A percentile compares a stretch with the other conserved stretches of the same genome.
Evolutionary conservation across 2,329 filamentous ascomycete genomes (phyloP).

Genomic region (Fusarium sp.): DNA sequence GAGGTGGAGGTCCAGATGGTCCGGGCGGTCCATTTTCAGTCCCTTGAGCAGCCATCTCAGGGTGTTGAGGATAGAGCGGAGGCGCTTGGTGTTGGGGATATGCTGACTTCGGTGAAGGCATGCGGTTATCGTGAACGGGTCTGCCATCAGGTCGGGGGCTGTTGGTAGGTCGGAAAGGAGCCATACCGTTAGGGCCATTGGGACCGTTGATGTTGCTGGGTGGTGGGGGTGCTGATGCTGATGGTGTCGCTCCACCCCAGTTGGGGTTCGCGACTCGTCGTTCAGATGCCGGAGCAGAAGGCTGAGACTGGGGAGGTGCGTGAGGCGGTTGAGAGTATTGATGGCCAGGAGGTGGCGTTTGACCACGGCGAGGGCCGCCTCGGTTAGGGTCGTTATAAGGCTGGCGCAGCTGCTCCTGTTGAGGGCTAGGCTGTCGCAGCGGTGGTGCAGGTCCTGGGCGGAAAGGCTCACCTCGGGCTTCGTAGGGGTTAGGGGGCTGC

Average conservation of each 20-base stretch:
- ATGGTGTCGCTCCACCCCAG: slow-evolving; percentile 68
- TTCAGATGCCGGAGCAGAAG: slow-evolving; percentile 62
- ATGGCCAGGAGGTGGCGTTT: slow-evolving; percentile 59
- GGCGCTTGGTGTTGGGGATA: slow-evolving; percentile 81
- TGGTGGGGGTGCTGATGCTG: slow-evolving; percentile 56
- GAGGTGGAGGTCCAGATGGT: slow-evolving; percentile 47
- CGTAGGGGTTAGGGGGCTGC: slow-evolving; percentile 84
- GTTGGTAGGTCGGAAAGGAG: slow-evolving; percentile 78
- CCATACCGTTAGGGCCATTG: slow-evolving; percentile 65
- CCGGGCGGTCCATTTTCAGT: slow-evolving; percentile 65
- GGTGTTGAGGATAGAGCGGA: slow-evolving; percentile 76
- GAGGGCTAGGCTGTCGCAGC: slow-evolving; percentile 80
- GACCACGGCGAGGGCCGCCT: slow-evolving; percentile 61
- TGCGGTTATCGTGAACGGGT: slow-evolving; percentile 84
- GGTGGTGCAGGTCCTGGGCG: slow-evolving; percentile 76
- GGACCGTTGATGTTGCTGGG: slow-evolving; percentile 55
- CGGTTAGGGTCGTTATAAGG: slow-evolving; percentile 68
- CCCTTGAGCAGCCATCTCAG: slow-evolving; percentile 70
- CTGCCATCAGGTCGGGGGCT: slow-evolving; percentile 89
- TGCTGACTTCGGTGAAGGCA: slow-evolving; percentile 90
- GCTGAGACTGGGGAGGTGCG: slow-evolving; percentile 60
- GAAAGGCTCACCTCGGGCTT: slow-evolving; percentile 76
- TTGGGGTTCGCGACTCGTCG: slow-evolving; percentile 72
- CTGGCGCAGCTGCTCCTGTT: slow-evolving; percentile 72
- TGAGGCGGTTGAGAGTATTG: slow-evolving; percentile 66